A percentile compares a stretch with the other conserved stretches of the same genome.
phyloP scores from a whole-genome alignment of 192 early-diverging fungal genomes.

The Coemansia sp. region DNA sequence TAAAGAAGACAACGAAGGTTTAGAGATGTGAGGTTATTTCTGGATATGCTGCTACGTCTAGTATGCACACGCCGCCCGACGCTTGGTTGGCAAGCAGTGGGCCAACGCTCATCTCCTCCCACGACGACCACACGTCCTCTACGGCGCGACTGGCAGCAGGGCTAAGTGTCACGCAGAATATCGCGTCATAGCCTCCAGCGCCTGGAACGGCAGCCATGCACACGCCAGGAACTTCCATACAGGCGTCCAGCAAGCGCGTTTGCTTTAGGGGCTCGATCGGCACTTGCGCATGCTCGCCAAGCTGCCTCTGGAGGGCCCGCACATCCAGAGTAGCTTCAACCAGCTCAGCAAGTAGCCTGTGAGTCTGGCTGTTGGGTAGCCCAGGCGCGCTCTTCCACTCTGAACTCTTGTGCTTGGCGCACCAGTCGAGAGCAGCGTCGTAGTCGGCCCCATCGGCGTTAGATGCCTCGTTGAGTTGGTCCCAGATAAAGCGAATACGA shows the following conservation, averaged over 20 bases:
- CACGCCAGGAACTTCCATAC: conserved; percentile 75
- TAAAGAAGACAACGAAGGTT: background rate
- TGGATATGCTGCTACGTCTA: conserved; percentile 19
- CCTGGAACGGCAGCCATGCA: conserved; percentile 95
- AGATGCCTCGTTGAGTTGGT: conserved; percentile 45
- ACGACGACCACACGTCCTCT: conserved; percentile 63
- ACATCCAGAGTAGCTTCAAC: conserved; percentile 42
- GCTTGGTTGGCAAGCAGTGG: conserved; percentile 76
- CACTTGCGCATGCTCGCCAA: conserved; percentile 72
- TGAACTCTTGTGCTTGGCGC: conserved; percentile 34
- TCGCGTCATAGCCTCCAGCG: conserved; percentile 97
- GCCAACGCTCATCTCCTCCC: conserved; percentile 77
- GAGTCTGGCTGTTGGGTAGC: background rate
- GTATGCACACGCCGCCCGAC: conserved; percentile 54
- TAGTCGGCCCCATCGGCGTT: conserved; percentile 22
- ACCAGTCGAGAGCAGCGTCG: conserved; percentile 50
- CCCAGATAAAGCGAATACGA: conserved; percentile 58
- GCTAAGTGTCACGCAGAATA: conserved; percentile 80
- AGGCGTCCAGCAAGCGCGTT: conserved; percentile 82
- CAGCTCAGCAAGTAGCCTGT: conserved; percentile 58
- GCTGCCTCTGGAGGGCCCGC: conserved; percentile 66
- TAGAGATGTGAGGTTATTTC: conserved; percentile 10
- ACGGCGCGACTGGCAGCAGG: conserved; percentile 54
- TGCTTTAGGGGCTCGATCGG: conserved; percentile 91
- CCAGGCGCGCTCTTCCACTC: conserved; percentile 17